Evolutionary conservation across 176 grass and related monocot genomes (phyloP), one percentile per base, ranked within the genome.

Genomic region (Phragmites australis): DNA sequence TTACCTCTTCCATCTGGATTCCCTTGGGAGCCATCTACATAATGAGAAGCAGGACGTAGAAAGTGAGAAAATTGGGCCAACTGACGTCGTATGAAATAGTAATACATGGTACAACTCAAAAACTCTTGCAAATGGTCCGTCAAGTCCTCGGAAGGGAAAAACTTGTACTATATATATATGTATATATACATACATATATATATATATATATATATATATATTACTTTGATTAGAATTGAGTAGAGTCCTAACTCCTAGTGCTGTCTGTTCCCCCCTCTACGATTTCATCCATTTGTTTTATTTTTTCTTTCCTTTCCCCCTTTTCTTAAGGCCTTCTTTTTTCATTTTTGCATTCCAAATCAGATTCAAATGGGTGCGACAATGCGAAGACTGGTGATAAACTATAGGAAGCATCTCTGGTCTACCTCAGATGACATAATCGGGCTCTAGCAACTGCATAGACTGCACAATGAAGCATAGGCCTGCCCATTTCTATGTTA

Each of bases 1-100:
- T 70, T 65, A 92, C 94, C 94, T 97, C 94, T 50, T 92, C 87
- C 82, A 89, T 89, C 85, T 87, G 85, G 77, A 97, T 94, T 78
- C 82, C 90, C 13, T 77, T 83, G 11, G 92, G 94, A 60, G 94
- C 94, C 85, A 89, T 92, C 94, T 97, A 53, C 77, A 81, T 43
- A 61, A 77, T 46, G 71, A 71, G 45, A 66, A 70, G 45, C n/a
- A 76, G 19, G 54, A 57, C 56, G 34, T 1, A 27, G 37, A 83
- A 75, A 25, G 11, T 83, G 55, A 88, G 68, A 63, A 52, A 81
- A 3, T 29, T 64, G 15, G 29, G 51, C 58, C 21, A 79, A n/a
- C 7, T 34, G 0, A 72, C 44, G 69, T 60, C 0, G 18, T 43
- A 58, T 16, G 18, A 31, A 77, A 40, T 29, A 68, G 23, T 23